phyloP scores from a whole-genome alignment of 768 basidiomycete species.

The Coprinopsis strossmayeri region DNA sequence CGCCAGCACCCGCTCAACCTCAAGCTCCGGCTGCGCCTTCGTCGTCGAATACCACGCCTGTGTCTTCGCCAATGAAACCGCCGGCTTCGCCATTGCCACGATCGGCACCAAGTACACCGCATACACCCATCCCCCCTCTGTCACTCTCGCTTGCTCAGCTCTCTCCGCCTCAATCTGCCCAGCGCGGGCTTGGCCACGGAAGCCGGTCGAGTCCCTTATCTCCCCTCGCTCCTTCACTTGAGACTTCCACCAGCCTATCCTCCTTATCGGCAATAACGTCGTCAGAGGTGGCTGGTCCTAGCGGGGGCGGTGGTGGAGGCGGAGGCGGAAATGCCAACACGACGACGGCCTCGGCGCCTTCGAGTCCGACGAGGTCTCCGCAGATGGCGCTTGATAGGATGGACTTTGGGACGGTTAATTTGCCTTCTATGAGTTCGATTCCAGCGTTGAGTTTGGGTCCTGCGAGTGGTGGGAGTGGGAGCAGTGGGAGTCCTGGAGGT shows the following conservation, averaged over 20 bases:
- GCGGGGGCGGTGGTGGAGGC: neutral
- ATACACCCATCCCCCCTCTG: neutral
- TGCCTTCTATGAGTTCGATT: neutral
- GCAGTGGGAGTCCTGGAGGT: neutral
- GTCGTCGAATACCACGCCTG: neutral
- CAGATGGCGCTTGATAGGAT: slow-evolving; percentile 7
- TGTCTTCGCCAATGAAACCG: neutral
- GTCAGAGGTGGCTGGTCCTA: neutral
- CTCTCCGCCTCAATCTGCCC: neutral
- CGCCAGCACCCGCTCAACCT: neutral
- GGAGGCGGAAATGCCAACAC: neutral
- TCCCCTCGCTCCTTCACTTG: neutral
- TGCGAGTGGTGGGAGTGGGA: neutral
- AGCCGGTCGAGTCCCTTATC: slow-evolving; percentile 2
- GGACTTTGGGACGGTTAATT: slow-evolving; percentile 7
- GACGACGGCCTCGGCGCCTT: neutral
- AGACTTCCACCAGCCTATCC: neutral
- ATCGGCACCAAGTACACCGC: neutral
- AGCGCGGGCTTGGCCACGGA: neutral
- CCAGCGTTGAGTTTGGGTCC: slow-evolving; percentile 4
- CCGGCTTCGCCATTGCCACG: neutral
- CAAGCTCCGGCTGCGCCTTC: neutral
- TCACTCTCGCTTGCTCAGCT: slow-evolving; percentile 3
- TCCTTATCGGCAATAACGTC: neutral
- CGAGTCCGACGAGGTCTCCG: neutral